These are phyloP conservation scores for Mortierella antarctica DNA, from an alignment of 192 early-diverging fungal genomes.

Conservation along the genomic window DNA sequence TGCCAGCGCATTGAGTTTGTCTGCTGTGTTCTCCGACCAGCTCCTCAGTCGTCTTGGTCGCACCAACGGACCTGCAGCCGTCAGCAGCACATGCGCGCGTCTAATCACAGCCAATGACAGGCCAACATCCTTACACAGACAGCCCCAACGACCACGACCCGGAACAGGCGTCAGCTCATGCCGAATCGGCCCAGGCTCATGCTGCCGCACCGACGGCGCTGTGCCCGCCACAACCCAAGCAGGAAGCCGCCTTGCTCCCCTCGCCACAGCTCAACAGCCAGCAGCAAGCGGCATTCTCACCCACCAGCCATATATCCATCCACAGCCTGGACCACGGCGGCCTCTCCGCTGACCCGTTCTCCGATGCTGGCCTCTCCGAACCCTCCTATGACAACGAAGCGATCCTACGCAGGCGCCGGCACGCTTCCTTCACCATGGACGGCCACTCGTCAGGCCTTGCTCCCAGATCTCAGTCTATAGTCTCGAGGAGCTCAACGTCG, in stretches of 20 bases:
- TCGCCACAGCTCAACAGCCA: slow-evolving; percentile 3
- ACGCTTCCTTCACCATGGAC: slow-evolving; percentile 16
- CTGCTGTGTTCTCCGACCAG: too few species aligned
- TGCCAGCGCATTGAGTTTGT: too few species aligned
- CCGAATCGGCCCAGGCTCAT: background rate
- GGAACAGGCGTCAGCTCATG: background rate
- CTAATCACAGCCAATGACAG: background rate
- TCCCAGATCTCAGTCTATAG: slow-evolving; percentile 8
- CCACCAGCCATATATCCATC: slow-evolving; percentile 10
- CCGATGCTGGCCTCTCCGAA: background rate
- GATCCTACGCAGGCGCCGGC: slow-evolving; percentile 43
- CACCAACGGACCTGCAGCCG: too few species aligned
- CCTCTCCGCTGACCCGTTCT: slow-evolving; percentile 1
- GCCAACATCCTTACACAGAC: background rate
- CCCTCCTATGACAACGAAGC: background rate
- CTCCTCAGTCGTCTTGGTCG: too few species aligned
- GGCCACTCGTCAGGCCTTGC: background rate
- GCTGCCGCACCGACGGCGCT: background rate
- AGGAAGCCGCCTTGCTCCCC: background rate
- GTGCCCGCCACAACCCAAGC: too few species aligned
- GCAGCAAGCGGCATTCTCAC: background rate
- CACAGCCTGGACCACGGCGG: slow-evolving; percentile 5
- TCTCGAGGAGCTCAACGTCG: slow-evolving; percentile 30
- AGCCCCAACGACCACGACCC: background rate
- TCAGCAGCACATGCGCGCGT: too few species aligned